Evolutionary conservation across 768 basidiomycete genomes (phyloP).

Genomic region (Tulasnella sp.): DNA sequence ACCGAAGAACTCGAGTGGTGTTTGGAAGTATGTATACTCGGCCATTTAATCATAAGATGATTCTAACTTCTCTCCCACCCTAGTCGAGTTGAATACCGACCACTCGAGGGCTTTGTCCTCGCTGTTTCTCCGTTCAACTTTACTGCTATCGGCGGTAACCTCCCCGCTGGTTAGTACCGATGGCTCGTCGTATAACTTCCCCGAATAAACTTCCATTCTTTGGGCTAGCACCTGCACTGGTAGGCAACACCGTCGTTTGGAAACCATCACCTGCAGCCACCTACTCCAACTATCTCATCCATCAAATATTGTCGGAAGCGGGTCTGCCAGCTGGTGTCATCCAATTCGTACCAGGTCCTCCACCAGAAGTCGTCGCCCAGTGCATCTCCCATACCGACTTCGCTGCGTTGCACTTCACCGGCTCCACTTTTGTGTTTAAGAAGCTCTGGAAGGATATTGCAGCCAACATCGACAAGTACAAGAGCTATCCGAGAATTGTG

Average conservation of each 20-base stretch:
- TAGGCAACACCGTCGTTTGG: constrained; percentile 95
- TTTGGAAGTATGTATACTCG: constrained; percentile 82
- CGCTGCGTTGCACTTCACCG: constrained; percentile 92
- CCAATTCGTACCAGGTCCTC: constrained; percentile 91
- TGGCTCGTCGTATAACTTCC: background rate
- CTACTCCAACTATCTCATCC: constrained; percentile 89
- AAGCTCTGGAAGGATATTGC: constrained; percentile 96
- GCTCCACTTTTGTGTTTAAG: constrained; percentile 91
- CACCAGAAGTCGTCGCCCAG: constrained; percentile 79
- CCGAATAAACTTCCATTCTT: background rate
- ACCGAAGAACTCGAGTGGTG: constrained; percentile 72
- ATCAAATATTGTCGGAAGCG: constrained; percentile 89
- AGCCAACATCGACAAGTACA: constrained; percentile 80
- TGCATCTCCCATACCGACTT: constrained; percentile 76
- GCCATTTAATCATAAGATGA: too few relatives aligned
- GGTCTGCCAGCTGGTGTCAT: constrained; percentile 93
- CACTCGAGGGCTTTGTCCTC: constrained; percentile 97
- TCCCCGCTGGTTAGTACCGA: constrained; percentile 57
- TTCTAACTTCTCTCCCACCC: background rate
- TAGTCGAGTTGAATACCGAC: constrained; percentile 92
- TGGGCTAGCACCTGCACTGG: constrained; percentile 72
- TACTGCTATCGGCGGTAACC: constrained; percentile 96
- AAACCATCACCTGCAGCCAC: constrained; percentile 95
- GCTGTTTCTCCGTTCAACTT: constrained; percentile 99
- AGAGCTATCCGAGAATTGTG: constrained; percentile 87